Conservation (phyloP, 2,329 filamentous ascomycete genomes). For the Colletotrichum kahawae region DNA sequence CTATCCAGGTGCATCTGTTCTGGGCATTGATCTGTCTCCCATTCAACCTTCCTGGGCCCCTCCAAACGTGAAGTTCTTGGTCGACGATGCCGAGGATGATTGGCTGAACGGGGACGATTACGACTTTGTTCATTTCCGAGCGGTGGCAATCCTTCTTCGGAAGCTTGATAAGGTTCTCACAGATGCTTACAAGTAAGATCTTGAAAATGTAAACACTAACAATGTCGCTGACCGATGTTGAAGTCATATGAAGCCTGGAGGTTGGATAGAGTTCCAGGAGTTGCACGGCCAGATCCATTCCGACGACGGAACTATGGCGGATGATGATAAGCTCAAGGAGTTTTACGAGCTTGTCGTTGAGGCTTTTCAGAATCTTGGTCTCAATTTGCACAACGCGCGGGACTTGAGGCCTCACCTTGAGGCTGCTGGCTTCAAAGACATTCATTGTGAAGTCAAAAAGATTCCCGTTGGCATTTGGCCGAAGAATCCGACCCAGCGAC, state of each 20-base stretch:
- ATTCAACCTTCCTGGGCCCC: slow-evolving; percentile 57
- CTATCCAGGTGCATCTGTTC: slow-evolving; percentile 43
- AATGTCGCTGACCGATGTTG: slow-evolving; percentile 5
- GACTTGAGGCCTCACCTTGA: slow-evolving; percentile 40
- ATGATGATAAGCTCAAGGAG: slow-evolving; percentile 40
- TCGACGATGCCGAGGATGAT: slow-evolving; percentile 66
- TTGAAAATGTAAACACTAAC: slow-evolving; percentile 26
- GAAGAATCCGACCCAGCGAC: slow-evolving; percentile 41
- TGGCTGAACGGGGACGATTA: slow-evolving; percentile 60
- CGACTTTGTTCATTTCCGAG: slow-evolving; percentile 60
- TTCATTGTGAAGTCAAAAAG: slow-evolving; percentile 45
- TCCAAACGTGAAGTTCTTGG: slow-evolving; percentile 65
- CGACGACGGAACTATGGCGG: slow-evolving; percentile 49
- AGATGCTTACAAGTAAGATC: slow-evolving; percentile 33
- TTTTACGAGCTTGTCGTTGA: slow-evolving; percentile 28
- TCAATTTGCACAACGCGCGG: slow-evolving; percentile 38
- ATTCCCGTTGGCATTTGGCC: slow-evolving; percentile 52
- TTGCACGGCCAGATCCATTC: slow-evolving; percentile 44
- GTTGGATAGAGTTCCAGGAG: slow-evolving; percentile 58
- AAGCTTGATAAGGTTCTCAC: slow-evolving; percentile 53
- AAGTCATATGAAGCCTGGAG: slow-evolving; percentile 49
- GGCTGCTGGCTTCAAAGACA: slow-evolving; percentile 48
- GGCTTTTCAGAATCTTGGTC: slow-evolving; percentile 31
- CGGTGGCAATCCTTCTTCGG: slow-evolving; percentile 54
- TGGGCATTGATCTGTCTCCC: slow-evolving; percentile 50